Evolutionary conservation across 768 basidiomycete genomes (phyloP).

Genomic region (Cytidiella melzeri): DNA sequence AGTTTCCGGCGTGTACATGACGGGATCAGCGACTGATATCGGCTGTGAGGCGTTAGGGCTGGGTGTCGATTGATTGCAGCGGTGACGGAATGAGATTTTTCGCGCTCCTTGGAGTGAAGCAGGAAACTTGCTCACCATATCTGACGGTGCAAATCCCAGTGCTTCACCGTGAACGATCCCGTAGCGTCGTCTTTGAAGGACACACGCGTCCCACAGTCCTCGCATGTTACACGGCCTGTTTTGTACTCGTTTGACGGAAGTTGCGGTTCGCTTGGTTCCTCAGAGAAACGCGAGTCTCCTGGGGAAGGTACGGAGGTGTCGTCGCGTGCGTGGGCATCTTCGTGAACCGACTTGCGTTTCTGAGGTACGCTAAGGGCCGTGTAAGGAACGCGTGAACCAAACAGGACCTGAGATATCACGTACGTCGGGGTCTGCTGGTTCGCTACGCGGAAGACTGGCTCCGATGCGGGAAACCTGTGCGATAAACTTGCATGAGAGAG

Average conservation of each 20-base stretch:
- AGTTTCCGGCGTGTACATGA: conserved; percentile 12
- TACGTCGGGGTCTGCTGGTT: neutral
- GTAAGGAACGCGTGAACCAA: neutral
- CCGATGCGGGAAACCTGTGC: neutral
- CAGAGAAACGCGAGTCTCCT: conserved; percentile 1
- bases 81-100: neutral
- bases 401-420: neutral
- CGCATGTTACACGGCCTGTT: conserved; percentile 59
- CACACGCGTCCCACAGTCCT: conserved; percentile 53
- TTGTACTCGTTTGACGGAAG: conserved; percentile 49
- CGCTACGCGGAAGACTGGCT: conserved; percentile 2
- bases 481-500: neutral
- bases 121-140: conserved; percentile 41
- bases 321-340: conserved; percentile 1
- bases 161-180: conserved; percentile 58
- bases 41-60: conserved; percentile 21
- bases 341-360: conserved; percentile 32
- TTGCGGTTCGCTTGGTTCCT: conserved; percentile 2
- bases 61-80: neutral
- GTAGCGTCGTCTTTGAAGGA: conserved; percentile 62
- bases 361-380: conserved; percentile 26
- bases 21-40: conserved; percentile 7
- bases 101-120: too few relatives aligned
- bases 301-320: neutral
- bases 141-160: conserved; percentile 61